Conservation (phyloP, 257 asterid species). For the Vinca minor region DNA sequence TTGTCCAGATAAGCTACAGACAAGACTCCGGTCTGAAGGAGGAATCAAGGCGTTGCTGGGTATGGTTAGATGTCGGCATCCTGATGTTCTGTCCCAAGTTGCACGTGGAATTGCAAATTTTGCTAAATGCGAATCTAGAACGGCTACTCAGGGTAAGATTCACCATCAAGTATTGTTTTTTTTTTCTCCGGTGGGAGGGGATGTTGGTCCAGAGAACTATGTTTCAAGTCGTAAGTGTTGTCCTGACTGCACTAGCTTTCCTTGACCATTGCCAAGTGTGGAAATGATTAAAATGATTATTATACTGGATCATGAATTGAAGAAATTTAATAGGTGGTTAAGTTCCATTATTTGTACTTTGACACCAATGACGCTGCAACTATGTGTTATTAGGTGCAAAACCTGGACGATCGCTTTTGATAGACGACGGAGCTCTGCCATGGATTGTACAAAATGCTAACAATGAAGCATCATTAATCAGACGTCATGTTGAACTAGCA, state of each 20-base stretch:
- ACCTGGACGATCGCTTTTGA: constrained; percentile 65
- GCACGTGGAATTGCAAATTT: constrained; percentile 99
- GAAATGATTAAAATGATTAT: too few species aligned
- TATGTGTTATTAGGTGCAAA: constrained; percentile 44
- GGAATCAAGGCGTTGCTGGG: constrained; percentile 95
- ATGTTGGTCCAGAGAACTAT: too few species aligned
- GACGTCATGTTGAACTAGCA: constrained; percentile 97
- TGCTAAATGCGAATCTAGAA: constrained; percentile 93
- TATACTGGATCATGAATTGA: too few species aligned
- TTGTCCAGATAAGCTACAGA: constrained; percentile 76
- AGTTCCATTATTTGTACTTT: neutral
- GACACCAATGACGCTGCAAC: constrained; percentile 1
- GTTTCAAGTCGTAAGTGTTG: too few species aligned
- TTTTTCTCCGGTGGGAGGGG: too few species aligned
- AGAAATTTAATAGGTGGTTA: neutral
- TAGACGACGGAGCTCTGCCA: constrained; percentile 85
- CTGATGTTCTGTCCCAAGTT: constrained; percentile 90
- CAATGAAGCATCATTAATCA: constrained; percentile 86
- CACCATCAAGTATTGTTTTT: too few species aligned
- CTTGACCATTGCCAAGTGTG: neutral
- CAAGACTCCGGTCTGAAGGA: constrained; percentile 88
- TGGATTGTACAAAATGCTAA: constrained; percentile 98
- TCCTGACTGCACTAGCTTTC: too few species aligned
- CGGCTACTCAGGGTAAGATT: constrained; percentile 67
- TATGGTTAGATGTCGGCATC: constrained; percentile 96